Conservation (phyloP, 805 yeast species). For the Ogataea philodendri region DNA sequence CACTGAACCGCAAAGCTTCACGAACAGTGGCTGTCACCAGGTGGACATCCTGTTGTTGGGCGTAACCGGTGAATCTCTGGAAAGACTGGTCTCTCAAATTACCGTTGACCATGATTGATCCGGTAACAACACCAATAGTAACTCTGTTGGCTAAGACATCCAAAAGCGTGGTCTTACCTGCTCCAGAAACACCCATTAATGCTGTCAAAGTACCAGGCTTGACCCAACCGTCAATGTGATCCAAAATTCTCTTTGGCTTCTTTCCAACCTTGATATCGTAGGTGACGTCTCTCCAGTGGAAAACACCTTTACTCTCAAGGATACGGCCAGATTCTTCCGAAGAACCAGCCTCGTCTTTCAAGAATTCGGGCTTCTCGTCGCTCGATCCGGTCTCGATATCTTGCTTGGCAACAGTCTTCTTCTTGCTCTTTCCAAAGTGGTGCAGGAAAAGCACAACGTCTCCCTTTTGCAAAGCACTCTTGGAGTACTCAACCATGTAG, state of each 20-base stretch:
- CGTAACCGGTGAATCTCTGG: slow-evolving; percentile 51
- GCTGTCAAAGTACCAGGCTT: slow-evolving; percentile 79
- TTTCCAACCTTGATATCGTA: slow-evolving; percentile 60
- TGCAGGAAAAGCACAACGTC: slow-evolving; percentile 57
- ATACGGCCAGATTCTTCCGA: slow-evolving; percentile 6
- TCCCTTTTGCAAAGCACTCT: slow-evolving; percentile 62
- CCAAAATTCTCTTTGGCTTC: slow-evolving; percentile 53
- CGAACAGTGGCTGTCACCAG: slow-evolving; percentile 46
- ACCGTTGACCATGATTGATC: slow-evolving; percentile 54
- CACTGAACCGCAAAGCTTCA: slow-evolving; percentile 49
- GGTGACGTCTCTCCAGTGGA: slow-evolving; percentile 72
- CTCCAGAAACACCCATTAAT: slow-evolving; percentile 58
- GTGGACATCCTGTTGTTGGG: slow-evolving; percentile 56
- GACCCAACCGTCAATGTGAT: slow-evolving; percentile 73
- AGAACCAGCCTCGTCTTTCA: slow-evolving; percentile 1
- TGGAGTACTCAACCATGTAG: slow-evolving; percentile 50
- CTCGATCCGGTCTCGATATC: slow-evolving; percentile 21
- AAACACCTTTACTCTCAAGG: slow-evolving; percentile 41
- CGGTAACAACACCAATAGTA: slow-evolving; percentile 52
- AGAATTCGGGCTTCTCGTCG: neutral
- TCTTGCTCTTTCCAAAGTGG: slow-evolving; percentile 39
- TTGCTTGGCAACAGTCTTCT: slow-evolving; percentile 31
- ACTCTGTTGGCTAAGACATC: slow-evolving; percentile 50
- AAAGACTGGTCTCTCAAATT: slow-evolving; percentile 43
- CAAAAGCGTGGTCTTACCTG: slow-evolving; percentile 54